These are phyloP conservation scores for Skeletonema grethae DNA, from an alignment of 108 stramenopile genomes.

Conservation along the genomic window DNA sequence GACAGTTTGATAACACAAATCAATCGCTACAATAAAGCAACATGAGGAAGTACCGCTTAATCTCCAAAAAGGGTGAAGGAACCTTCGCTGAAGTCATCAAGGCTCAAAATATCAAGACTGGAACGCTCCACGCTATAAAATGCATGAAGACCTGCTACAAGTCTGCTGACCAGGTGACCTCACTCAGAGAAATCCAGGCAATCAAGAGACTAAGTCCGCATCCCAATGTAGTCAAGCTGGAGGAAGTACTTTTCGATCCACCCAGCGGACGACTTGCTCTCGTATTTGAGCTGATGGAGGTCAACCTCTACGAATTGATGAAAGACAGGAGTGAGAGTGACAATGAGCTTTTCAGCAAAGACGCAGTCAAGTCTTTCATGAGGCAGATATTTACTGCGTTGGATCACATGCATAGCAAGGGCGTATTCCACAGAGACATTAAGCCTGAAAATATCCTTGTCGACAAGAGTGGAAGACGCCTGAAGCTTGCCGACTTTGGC, in stretches of 20 bases:
- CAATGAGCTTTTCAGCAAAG: constrained; percentile 23
- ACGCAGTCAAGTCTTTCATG: constrained; percentile 42
- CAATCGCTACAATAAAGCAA: no score
- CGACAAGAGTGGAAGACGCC: constrained; percentile 45
- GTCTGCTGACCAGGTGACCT: constrained; percentile 79
- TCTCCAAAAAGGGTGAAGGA: constrained; percentile 89
- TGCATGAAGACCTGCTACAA: constrained; percentile 89
- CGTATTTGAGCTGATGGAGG: constrained; percentile 90
- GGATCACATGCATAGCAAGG: constrained; percentile 71
- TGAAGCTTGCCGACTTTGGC: constrained; percentile 91
- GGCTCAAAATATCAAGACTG: constrained; percentile 82
- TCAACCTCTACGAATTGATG: constrained; percentile 90
- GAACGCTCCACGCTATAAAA: constrained; percentile 84
- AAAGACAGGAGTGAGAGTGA: constrained; percentile 46
- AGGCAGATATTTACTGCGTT: constrained; percentile 61
- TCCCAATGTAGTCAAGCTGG: constrained; percentile 77
- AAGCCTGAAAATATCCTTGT: constrained; percentile 91
- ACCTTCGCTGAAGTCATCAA: constrained; percentile 89
- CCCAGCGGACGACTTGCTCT: constrained; percentile 86
- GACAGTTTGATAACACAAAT: no score
- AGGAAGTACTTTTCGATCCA: constrained; percentile 88
- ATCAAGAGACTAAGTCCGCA: constrained; percentile 83
- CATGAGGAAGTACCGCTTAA: constrained; percentile 81
- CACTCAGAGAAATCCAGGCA: constrained; percentile 87
- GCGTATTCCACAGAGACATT: constrained; percentile 87